Evolutionary conservation across 768 basidiomycete species (phyloP).

Genomic region (Pulveroboletus sp.): DNA sequence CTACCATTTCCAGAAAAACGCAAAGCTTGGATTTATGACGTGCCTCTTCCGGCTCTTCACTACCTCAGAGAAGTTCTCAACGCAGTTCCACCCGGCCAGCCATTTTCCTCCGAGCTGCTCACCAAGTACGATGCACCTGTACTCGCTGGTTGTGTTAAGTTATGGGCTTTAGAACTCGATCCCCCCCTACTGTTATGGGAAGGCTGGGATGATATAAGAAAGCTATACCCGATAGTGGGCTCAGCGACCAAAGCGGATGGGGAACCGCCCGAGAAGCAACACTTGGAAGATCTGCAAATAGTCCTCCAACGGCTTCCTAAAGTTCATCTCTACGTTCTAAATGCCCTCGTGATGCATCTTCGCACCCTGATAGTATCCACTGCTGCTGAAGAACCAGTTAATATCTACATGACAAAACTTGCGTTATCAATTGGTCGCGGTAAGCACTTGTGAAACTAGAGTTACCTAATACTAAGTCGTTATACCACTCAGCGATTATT

Average conservation of each 20-base stretch:
- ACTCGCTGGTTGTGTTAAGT: slow-evolving; percentile 77
- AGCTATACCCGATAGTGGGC: slow-evolving; percentile 78
- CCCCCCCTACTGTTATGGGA: slow-evolving; percentile 83
- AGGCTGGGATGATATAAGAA: slow-evolving; percentile 87
- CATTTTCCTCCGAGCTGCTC: slow-evolving; percentile 51
- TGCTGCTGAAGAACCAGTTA: slow-evolving; percentile 62
- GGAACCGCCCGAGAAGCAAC: slow-evolving; percentile 51
- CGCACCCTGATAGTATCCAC: slow-evolving; percentile 67
- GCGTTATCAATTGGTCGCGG: slow-evolving; percentile 83
- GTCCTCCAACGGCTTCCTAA: slow-evolving; percentile 69
- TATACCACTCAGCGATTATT: slow-evolving; percentile 53
- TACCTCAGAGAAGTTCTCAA: slow-evolving; percentile 84
- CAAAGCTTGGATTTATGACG: slow-evolving; percentile 93
- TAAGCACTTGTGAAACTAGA: slow-evolving; percentile 36
- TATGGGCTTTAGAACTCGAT: slow-evolving; percentile 90
- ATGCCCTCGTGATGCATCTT: slow-evolving; percentile 73
- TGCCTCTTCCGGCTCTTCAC: slow-evolving; percentile 77
- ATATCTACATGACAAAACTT: slow-evolving; percentile 82
- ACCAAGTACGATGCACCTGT: slow-evolving; percentile 81
- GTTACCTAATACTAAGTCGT: neutral
- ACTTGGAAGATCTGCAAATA: slow-evolving; percentile 53
- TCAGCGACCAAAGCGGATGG: slow-evolving; percentile 50
- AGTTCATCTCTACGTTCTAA: slow-evolving; percentile 76
- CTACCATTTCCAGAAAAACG: slow-evolving; percentile 58
- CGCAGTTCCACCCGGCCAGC: slow-evolving; percentile 48